Base-by-base conservation (phyloP, 257 asterid species). In the Nicotiana benthamiana region DNA sequence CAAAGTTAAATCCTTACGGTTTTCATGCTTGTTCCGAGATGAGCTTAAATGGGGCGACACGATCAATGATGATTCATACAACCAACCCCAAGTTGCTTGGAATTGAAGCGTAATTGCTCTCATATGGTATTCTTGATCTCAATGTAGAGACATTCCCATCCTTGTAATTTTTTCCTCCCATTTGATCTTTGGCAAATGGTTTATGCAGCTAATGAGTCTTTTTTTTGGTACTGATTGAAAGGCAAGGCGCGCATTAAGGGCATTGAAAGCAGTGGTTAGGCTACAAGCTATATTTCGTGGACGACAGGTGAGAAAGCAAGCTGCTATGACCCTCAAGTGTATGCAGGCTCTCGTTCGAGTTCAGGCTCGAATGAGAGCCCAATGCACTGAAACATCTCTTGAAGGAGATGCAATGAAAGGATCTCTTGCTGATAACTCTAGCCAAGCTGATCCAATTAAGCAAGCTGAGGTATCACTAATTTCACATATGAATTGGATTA, bases 281-380 rank as follows among this genome's bases (percentile, higher is more conserved):
- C 88, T 96, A 36, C 98, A 96, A 88, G 98, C 99, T 7, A 90
- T 94, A 61, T 94, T 96, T 46, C 95, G 99, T 0, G 99, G 98
- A 1, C 85, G 95, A 17, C 84, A 87, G 0, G 97, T 96, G 7
- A 88, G 99, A 77, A 92, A 90, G 83, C 97, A 96, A 85, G 98
- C 97, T 30, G 98, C 91, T 1, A 90, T 90, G 22, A 96, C 97
- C 11, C 88, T 96, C 9, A 86, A 91, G 85, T 94, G 97, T 74
- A 96, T 96, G 99, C 97, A 94, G 83, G 92, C 99, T 54, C 91
- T 96, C 18, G 97, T 91, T 80, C 90, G 93, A 34, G 97, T 84
- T 72, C 97, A 96, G 83, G 96, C 95, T 46, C 92, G 97, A 51
- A 90, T 90, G n/a, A 85, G 97, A 77, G 92, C 97, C 77, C 95